These are phyloP conservation scores for Heritiera fomes DNA, from an alignment of 345 rosid genomes.

Conservation along the genomic window DNA sequence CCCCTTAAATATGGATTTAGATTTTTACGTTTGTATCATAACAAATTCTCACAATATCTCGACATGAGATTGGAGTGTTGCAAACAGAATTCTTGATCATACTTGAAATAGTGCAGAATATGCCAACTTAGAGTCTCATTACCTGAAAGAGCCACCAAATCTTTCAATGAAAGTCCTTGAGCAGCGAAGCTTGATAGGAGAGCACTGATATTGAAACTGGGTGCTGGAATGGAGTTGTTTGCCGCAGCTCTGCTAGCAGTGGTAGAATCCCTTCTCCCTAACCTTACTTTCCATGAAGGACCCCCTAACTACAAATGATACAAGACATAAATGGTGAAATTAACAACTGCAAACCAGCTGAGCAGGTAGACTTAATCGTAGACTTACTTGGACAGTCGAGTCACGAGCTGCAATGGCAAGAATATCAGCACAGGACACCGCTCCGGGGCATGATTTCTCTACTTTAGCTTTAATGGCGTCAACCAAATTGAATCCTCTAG, in stretches of 20 bases:
- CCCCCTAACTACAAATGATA: constrained; percentile 32
- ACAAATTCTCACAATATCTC: no score
- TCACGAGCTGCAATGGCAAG: constrained; percentile 53
- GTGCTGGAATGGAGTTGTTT: constrained; percentile 37
- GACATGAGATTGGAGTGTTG: neutral
- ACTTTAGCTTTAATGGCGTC: constrained; percentile 44
- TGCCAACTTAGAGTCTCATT: neutral
- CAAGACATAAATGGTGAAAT: no score
- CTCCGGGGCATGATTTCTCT: constrained; percentile 48
- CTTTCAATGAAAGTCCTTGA: constrained; percentile 39
- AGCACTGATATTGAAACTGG: constrained; percentile 27
- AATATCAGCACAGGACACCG: constrained; percentile 59
- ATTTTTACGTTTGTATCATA: no score
- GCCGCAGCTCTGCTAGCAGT: constrained; percentile 41
- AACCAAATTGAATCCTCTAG: constrained; percentile 44
- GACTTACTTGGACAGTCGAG: constrained; percentile 41
- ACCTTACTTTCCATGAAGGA: constrained; percentile 42
- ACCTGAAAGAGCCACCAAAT: constrained; percentile 54
- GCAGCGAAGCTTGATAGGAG: constrained; percentile 35
- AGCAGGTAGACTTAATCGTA: neutral
- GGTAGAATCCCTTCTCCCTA: constrained; percentile 51
- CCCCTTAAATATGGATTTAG: no score
- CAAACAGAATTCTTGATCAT: neutral
- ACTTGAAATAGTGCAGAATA: neutral
- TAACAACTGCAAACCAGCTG: no score